phyloP scores from a whole-genome alignment of 2,329 filamentous ascomycete species.

The Pyrenophora teres region DNA sequence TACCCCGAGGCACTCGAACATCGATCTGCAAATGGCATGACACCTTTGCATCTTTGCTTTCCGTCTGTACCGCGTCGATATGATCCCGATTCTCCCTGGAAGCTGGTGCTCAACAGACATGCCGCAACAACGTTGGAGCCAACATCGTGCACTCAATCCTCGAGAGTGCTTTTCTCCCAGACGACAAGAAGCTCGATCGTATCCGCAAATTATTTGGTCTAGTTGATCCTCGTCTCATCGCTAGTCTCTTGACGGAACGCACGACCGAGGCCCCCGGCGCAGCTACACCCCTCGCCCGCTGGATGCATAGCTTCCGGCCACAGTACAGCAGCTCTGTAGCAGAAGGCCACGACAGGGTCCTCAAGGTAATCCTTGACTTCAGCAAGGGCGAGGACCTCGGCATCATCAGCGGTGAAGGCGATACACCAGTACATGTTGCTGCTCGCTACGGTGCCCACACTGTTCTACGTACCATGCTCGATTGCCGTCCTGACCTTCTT shows the following conservation, averaged over 20 bases:
- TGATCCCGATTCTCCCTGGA: slow-evolving; percentile 65
- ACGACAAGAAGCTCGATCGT: slow-evolving; percentile 37
- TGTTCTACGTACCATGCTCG: slow-evolving; percentile 55
- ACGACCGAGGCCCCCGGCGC: slow-evolving; percentile 57
- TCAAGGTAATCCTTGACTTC: slow-evolving; percentile 40
- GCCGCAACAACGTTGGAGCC: slow-evolving; percentile 62
- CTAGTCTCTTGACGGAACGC: slow-evolving; percentile 64
- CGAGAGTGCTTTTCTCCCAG: slow-evolving; percentile 21
- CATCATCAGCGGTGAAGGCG: slow-evolving; percentile 66
- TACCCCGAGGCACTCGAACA: slow-evolving; percentile 66
- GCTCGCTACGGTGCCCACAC: slow-evolving; percentile 50
- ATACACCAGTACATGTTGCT: slow-evolving; percentile 67
- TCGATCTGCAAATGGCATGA: slow-evolving; percentile 61
- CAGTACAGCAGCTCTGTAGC: not conserved
- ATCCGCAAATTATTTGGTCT: slow-evolving; percentile 58
- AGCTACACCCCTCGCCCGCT: slow-evolving; percentile 65
- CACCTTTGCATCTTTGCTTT: slow-evolving; percentile 74
- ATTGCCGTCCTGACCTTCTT: slow-evolving; percentile 63
- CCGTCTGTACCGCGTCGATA: slow-evolving; percentile 57
- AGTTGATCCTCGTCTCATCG: slow-evolving; percentile 62
- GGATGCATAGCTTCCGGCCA: slow-evolving; percentile 12
- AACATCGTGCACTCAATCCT: slow-evolving; percentile 70
- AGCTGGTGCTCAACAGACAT: slow-evolving; percentile 71
- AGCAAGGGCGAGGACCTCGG: slow-evolving; percentile 56
- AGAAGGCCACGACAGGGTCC: slow-evolving; percentile 2